A percentile compares a stretch with the other conserved stretches of the same genome.
Evolutionary conservation across 2,329 filamentous ascomycete species (phyloP).

Genomic region (Penicillium sp.): DNA sequence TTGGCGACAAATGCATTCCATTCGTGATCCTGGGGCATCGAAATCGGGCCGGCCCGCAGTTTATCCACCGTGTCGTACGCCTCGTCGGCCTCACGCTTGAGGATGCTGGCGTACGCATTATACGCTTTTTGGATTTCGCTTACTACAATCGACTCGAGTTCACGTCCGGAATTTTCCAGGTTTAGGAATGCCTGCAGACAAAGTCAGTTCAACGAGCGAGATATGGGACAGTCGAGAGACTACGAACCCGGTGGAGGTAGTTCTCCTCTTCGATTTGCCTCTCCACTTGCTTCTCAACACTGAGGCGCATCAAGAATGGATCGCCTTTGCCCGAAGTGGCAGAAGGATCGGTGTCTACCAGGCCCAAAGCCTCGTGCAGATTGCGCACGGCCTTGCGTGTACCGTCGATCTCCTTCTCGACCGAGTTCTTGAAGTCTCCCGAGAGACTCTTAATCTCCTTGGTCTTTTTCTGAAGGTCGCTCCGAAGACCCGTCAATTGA

Average conservation of each 20-base stretch:
- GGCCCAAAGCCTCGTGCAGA: slow-evolving; percentile 79
- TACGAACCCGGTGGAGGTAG: slow-evolving; percentile 84
- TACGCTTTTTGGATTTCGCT: slow-evolving; percentile 98
- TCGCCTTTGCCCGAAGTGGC: slow-evolving; percentile 83
- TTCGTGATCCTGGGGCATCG: slow-evolving; percentile 93
- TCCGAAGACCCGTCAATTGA: slow-evolving; percentile 81
- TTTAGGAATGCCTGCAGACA: slow-evolving; percentile 80
- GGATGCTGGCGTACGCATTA: slow-evolving; percentile 86
- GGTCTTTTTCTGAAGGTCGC: slow-evolving; percentile 91
- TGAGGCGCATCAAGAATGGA: slow-evolving; percentile 83
- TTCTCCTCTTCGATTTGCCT: slow-evolving; percentile 96
- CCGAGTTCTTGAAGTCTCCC: slow-evolving; percentile 94
- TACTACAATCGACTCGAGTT: slow-evolving; percentile 94
- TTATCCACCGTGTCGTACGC: slow-evolving; percentile 78
- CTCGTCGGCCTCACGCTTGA: slow-evolving; percentile 88
- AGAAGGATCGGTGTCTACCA: slow-evolving; percentile 77
- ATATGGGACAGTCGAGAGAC: background rate
- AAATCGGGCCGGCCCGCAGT: slow-evolving; percentile 79
- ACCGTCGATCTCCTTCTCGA: slow-evolving; percentile 90
- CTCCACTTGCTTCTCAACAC: slow-evolving; percentile 87
- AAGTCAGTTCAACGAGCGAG: slow-evolving; percentile 21
- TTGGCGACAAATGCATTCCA: slow-evolving; percentile 82
- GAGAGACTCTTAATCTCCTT: slow-evolving; percentile 96
- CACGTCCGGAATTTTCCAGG: slow-evolving; percentile 88
- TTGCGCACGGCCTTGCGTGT: slow-evolving; percentile 79